Evolutionary conservation across 2,329 filamentous ascomycete genomes (phyloP).

Genomic region (Penicillium sp.): DNA sequence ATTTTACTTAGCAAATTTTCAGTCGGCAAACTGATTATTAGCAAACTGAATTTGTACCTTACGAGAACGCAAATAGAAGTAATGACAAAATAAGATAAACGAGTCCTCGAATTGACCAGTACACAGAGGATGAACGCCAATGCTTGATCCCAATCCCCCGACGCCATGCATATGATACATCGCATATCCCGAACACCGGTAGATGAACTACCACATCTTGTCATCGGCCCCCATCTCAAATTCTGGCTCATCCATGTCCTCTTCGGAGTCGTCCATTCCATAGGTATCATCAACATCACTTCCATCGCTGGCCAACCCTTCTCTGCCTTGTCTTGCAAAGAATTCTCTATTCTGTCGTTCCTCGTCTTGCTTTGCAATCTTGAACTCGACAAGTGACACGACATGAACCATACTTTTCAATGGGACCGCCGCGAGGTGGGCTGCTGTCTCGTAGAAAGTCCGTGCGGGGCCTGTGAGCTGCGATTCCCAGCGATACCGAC

Average conservation of each 20-base stretch:
- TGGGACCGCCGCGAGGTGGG: conserved; percentile 49
- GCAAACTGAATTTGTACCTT: too few relatives aligned
- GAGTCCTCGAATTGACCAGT: not conserved
- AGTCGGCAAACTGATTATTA: too few relatives aligned
- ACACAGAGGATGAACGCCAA: conserved; percentile 1
- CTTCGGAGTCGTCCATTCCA: conserved; percentile 1
- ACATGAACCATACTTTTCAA: conserved; percentile 50
- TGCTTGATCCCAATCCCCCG: conserved; percentile 1
- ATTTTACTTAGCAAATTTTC: too few relatives aligned
- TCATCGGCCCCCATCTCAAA: not conserved
- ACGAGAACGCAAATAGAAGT: too few relatives aligned
- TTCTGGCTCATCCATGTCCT: not conserved
- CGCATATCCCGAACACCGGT: not conserved
- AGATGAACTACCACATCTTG: conserved; percentile 18
- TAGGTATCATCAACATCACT: conserved; percentile 16
- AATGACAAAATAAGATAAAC: too few relatives aligned
- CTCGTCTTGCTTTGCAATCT: conserved; percentile 40
- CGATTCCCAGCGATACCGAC: conserved; percentile 46
- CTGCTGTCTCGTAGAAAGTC: conserved; percentile 51
- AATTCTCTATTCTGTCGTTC: conserved; percentile 34
- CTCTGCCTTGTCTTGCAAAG: conserved; percentile 21
- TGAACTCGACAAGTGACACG: conserved; percentile 50
- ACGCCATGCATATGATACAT: conserved; percentile 5
- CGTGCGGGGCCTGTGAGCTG: conserved; percentile 48
- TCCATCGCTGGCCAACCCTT: conserved; percentile 18